Base-by-base conservation (phyloP, 768 basidiomycete species). In the Hysterangium stoloniferum region DNA sequence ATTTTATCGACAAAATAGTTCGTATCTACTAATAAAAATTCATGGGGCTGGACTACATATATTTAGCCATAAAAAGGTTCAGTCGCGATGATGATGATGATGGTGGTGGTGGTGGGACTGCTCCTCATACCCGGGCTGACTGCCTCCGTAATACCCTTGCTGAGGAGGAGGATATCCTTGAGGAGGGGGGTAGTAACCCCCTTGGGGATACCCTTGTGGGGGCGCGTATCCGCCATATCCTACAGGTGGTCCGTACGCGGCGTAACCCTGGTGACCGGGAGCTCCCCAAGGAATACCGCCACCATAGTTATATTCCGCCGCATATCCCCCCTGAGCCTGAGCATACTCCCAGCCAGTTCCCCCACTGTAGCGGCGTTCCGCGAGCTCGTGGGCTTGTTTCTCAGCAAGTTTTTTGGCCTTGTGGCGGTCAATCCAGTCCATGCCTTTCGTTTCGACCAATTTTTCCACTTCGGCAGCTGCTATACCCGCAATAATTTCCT, bases 401-500 rank as follows among this genome's bases (percentile, higher is more conserved):
- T 38, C 57, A 13, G 58, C 58, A 41, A 58, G 34, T 37, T 59
- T 57, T 48, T 58, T 56, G 15, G 57, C 58, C 35, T 52, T 44
- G 31, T 58, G 56, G 17, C 56, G 54, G 45, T 59, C 58, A 35
- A 59, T 46, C 48, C 48, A 57, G 45, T 59, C 58, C 32, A 59
- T 54, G 6, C 67, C 68, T 54, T 68, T 68, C 47, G 68, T 69
- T 57, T 69, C 68, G 59, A 63, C 63, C 28, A 69, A 59, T 54
- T 62, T 63, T 61, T 68, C 67, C 29, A 66, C 65, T 54, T 69
- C 68, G 19, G 67, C 68, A 7, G 65, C 64, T 11, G 66, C 68
- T 49, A 69, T 62, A 19, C 63, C 67, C 15, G 66, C 66, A 29
- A 66, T 48, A 47, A 67, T 54, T 63, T 68, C 66, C 56, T 68